These are phyloP conservation scores for Cytospora chrysosperma DNA, from an alignment of 2,329 filamentous ascomycete species.

Conservation along the genomic window DNA sequence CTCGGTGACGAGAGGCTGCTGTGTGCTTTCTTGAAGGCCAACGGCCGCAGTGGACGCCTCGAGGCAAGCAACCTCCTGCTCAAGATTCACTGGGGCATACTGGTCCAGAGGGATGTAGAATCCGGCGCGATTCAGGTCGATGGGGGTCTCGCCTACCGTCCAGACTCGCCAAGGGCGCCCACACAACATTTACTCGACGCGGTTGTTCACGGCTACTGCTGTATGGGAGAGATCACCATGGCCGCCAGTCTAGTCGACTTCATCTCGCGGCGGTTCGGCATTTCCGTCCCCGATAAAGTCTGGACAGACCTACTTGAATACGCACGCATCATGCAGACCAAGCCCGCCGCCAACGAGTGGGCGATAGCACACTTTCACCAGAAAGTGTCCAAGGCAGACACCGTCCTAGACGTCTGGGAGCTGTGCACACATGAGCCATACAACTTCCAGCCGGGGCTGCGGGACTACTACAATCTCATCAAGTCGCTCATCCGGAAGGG, in stretches of 20 bases:
- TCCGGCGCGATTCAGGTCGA: constrained; percentile 29
- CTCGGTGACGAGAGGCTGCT: constrained; percentile 38
- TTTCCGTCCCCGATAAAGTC: constrained; percentile 55
- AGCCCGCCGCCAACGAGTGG: constrained; percentile 39
- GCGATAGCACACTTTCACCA: constrained; percentile 31
- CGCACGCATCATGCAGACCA: constrained; percentile 57
- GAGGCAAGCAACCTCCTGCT: constrained; percentile 36
- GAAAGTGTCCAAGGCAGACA: constrained; percentile 38
- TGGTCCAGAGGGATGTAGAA: constrained; percentile 9
- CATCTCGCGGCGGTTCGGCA: constrained; percentile 57
- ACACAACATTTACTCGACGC: constrained; percentile 58
- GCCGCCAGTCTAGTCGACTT: constrained; percentile 62
- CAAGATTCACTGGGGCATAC: constrained; percentile 31
- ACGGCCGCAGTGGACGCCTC: constrained; percentile 40
- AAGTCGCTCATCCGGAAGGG: constrained; percentile 37
- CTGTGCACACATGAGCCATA: constrained; percentile 60
- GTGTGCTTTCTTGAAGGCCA: constrained; percentile 43
- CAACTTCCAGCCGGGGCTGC: constrained; percentile 54
- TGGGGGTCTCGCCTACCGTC: constrained; percentile 41
- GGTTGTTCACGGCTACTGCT: constrained; percentile 68
- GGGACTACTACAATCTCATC: constrained; percentile 51
- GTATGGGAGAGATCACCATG: constrained; percentile 59
- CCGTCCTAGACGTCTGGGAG: constrained; percentile 55
- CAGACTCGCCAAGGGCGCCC: constrained; percentile 57
- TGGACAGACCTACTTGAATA: constrained; percentile 70